phyloP scores from a whole-genome alignment of 257 asterid genomes.

The Nicotiana tabacum region DNA sequence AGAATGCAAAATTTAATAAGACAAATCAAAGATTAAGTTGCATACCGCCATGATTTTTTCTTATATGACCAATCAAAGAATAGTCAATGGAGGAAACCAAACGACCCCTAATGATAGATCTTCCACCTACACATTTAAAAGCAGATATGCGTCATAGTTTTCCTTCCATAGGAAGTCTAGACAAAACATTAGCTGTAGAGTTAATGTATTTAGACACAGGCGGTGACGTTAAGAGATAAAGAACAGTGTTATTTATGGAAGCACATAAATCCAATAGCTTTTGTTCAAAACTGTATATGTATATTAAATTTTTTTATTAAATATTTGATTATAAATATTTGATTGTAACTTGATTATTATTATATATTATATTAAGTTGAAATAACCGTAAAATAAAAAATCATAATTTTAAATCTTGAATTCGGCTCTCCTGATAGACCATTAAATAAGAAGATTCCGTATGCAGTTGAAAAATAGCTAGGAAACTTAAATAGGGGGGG shows the following conservation, averaged over 20 bases:
- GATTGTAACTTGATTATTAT: too few species aligned
- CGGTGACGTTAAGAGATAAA: slow-evolving; percentile 28
- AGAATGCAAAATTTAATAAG: not conserved
- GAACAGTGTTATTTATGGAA: not conserved
- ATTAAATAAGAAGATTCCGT: slow-evolving; percentile 34
- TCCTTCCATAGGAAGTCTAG: slow-evolving; percentile 13
- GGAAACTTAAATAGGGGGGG: slow-evolving; percentile 22
- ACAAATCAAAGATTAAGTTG: too few species aligned
- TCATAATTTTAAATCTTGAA: too few species aligned
- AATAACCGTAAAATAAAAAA: too few species aligned
- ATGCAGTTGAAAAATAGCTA: slow-evolving; percentile 36
- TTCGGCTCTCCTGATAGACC: not conserved
- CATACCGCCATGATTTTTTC: too few species aligned
- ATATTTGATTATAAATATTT: too few species aligned
- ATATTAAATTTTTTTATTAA: too few species aligned
- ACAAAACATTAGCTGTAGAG: slow-evolving; percentile 22
- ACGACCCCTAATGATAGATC: not conserved
- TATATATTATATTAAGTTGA: too few species aligned
- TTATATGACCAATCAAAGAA: not conserved
- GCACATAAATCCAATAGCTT: too few species aligned
- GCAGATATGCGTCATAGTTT: slow-evolving; percentile 6
- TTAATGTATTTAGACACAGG: slow-evolving; percentile 21
- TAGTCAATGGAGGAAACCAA: not conserved
- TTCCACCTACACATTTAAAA: not conserved
- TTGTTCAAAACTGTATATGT: too few species aligned